Evolutionary conservation across 805 yeast genomes (phyloP).

Genomic region (Wickerhamomyces tratensis): DNA sequence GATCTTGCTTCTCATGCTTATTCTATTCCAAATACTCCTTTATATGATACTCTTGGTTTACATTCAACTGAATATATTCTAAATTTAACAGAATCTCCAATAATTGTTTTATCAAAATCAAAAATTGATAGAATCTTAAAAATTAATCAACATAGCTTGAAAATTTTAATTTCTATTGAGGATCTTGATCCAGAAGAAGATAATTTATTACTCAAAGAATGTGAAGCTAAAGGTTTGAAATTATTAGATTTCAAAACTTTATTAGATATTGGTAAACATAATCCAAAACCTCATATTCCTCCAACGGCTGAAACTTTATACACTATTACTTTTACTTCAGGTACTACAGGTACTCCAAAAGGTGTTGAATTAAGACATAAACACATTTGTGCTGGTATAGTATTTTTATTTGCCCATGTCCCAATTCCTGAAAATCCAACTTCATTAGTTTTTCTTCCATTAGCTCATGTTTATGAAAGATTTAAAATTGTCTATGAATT

Average conservation of each 20-base stretch:
- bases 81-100: constrained; percentile 51
- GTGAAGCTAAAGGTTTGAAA: constrained; percentile 18
- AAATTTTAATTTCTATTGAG: constrained; percentile 50
- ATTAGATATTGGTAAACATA: constrained; percentile 29
- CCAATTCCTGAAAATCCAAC: constrained; percentile 18
- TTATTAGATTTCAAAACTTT: constrained; percentile 26
- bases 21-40: constrained; percentile 41
- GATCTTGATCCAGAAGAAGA: constrained; percentile 24
- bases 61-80: constrained; percentile 56
- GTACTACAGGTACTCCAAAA: constrained; percentile 69
- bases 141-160: constrained; percentile 35
- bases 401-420: constrained; percentile 28
- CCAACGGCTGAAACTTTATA: constrained; percentile 44
- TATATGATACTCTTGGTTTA: constrained; percentile 50
- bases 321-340: constrained; percentile 66
- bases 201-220: constrained; percentile 20
- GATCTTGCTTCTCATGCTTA: constrained; percentile 61
- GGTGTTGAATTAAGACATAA: constrained; percentile 54
- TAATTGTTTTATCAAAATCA: constrained; percentile 42
- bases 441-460: constrained; percentile 38
- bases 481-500: constrained; percentile 32
- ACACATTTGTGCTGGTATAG: constrained; percentile 39
- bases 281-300: constrained; percentile 31
- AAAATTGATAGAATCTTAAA: constrained; percentile 39
- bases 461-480: constrained; percentile 53